These are phyloP conservation scores for Bruguiera gymnorhiza DNA, from an alignment of 345 rosid species.

Conservation along the genomic window DNA sequence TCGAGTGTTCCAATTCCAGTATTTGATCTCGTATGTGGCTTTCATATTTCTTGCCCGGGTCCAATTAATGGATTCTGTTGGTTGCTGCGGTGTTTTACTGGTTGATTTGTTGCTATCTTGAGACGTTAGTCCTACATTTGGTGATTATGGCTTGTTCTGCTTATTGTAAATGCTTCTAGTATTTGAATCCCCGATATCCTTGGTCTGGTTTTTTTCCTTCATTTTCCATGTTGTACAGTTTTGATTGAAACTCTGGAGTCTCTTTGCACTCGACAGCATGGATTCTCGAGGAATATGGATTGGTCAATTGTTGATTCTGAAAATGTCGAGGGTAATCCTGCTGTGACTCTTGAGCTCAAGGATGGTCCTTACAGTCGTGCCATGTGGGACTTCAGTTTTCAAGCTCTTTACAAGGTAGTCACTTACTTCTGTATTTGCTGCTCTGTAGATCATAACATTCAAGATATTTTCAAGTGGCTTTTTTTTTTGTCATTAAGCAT, in stretches of 20 bases:
- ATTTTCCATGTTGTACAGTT: background rate
- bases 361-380: constrained; percentile 81
- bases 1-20: background rate
- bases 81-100: background rate
- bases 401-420: constrained; percentile 66
- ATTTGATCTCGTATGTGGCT: background rate
- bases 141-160: background rate
- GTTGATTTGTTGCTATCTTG: background rate
- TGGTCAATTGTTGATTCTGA: constrained; percentile 74
- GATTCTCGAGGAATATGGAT: constrained; percentile 93
- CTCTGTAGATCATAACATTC: background rate
- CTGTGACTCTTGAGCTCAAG: constrained; percentile 71
- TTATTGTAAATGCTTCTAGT: background rate
- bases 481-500: background rate
- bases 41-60: background rate
- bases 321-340: constrained; percentile 54
- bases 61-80: background rate
- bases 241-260: constrained; percentile 16
- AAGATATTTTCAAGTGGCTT: background rate
- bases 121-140: background rate
- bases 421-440: constrained; percentile 1
- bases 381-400: constrained; percentile 95
- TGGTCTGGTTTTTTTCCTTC: background rate
- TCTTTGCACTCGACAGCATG: constrained; percentile 53
- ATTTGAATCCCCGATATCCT: background rate